A percentile compares a stretch with the other conserved stretches of the same genome.
Evolutionary conservation across 2,329 filamentous ascomycete species (phyloP).

Genomic region (Pseudocercospora fijiensis): DNA sequence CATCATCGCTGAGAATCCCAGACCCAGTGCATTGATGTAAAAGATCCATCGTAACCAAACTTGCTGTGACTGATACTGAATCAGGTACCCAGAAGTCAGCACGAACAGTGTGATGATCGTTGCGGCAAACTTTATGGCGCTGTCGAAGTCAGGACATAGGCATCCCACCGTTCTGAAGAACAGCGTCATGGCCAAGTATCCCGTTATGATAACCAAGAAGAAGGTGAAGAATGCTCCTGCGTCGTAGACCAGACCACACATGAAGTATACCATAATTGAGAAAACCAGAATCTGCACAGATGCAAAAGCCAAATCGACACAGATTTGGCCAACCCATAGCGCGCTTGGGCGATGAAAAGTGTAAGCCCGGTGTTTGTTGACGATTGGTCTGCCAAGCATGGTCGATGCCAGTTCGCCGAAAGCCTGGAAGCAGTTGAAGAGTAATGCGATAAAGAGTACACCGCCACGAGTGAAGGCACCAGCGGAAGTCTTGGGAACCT

Average conservation of each 20-base stretch:
- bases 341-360: constrained; percentile 81
- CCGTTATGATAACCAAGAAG: constrained; percentile 51
- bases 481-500: constrained; percentile 61
- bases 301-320: constrained; percentile 70
- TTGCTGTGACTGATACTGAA: constrained; percentile 73
- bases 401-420: constrained; percentile 73
- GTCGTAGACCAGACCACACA: constrained; percentile 67
- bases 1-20: constrained; percentile 77
- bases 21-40: constrained; percentile 71
- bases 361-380: constrained; percentile 82
- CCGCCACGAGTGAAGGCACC: constrained; percentile 80
- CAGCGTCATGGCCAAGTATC: constrained; percentile 63
- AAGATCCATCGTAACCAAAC: constrained; percentile 77
- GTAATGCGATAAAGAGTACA: constrained; percentile 73
- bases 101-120: constrained; percentile 80
- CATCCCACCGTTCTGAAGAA: constrained; percentile 76
- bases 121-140: constrained; percentile 76
- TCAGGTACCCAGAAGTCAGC: constrained; percentile 77
- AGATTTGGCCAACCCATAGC: constrained; percentile 78
- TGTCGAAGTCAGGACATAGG: constrained; percentile 76
- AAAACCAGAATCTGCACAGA: constrained; percentile 70
- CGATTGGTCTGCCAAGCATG: constrained; percentile 72
- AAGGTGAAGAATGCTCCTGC: constrained; percentile 77
- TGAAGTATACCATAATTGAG: constrained; percentile 75
- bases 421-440: constrained; percentile 87